Base-by-base conservation (phyloP, 2,329 filamentous ascomycete genomes). In the Alternaria viburni region DNA sequence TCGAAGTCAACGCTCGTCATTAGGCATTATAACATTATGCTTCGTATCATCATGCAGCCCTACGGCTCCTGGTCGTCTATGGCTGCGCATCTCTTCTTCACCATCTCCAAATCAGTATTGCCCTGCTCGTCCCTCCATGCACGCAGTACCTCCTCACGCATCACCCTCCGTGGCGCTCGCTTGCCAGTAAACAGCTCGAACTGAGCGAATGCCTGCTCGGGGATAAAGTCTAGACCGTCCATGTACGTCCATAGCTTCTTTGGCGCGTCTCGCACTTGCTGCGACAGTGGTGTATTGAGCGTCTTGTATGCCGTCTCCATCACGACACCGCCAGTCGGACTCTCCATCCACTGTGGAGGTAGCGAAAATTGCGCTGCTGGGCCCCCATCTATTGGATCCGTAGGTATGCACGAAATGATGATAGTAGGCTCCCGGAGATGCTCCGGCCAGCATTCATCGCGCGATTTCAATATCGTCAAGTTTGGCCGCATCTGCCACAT, bases 181-280 rank as follows among this genome's bases (percentile, higher is more conserved):
- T 90, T 84, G 0, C 91, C 91, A 0, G 91, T 93, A 75, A 94
- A 93, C 3, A 94, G 80, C 78, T 95, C 92, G 73, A 94, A 95
- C 71, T 94, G 91, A 1, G 91, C 91, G 78, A 92, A 92, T 0
- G 90, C 92, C 74, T 94, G 91, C 75, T 94, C 92, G 0, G 90
- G 90, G 13, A 95, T 79, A 50, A 93, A 84, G 70, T 94, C 91
- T 12, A 94, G 81, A 0, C 91, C 91, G 71, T 93, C 90, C 78
- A 93, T 87, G 17, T 91, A 85, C 0, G 93, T 89, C 91, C 91
- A 94, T 44, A 91, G 85, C 67, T 85, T 82, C 59, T 88, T 81
- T 19, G 87, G 83, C 76, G 87, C 80, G 56, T 83, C 81, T 17
- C 89, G 85, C 58, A 92, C 88, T 71, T 94, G 91, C 30, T 85